These are phyloP conservation scores for Aschersonia sp. DNA, from an alignment of 2,329 filamentous ascomycete species.

Conservation along the genomic window DNA sequence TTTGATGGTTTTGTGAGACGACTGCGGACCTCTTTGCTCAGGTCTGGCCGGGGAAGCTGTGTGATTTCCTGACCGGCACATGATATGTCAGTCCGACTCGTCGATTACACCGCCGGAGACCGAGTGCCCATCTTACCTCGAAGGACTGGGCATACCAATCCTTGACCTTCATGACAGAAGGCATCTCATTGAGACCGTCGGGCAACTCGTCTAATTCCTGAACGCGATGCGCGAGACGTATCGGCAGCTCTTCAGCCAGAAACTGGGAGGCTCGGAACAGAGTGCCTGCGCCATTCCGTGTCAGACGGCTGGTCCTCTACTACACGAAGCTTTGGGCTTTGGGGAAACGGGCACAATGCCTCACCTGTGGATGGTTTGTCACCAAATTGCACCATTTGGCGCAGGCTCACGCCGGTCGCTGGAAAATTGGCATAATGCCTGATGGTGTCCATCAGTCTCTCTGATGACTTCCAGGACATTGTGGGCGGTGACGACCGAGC, in stretches of 20 bases:
- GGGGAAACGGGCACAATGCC: slow-evolving; percentile 12
- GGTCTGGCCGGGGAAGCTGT: slow-evolving; percentile 60
- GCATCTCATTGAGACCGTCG: slow-evolving; percentile 95
- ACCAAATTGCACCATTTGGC: slow-evolving; percentile 99
- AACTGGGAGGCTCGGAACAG: slow-evolving; percentile 97
- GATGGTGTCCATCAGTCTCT: slow-evolving; percentile 92
- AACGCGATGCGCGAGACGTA: slow-evolving; percentile 88
- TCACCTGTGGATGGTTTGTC: slow-evolving; percentile 80
- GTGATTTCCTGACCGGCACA: slow-evolving; percentile 66
- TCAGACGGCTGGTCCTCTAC: neutral
- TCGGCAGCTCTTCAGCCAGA: slow-evolving; percentile 93
- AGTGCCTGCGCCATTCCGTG: slow-evolving; percentile 45
- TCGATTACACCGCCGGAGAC: neutral
- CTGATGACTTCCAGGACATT: slow-evolving; percentile 91
- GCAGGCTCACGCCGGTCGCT: slow-evolving; percentile 85
- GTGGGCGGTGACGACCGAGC: slow-evolving; percentile 7
- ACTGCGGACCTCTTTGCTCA: slow-evolving; percentile 62
- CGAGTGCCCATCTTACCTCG: slow-evolving; percentile 49
- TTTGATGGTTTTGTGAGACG: slow-evolving; percentile 58
- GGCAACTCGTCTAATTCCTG: slow-evolving; percentile 85
- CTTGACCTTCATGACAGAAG: slow-evolving; percentile 84
- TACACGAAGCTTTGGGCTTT: neutral
- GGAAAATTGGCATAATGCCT: slow-evolving; percentile 94
- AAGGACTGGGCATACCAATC: slow-evolving; percentile 99
- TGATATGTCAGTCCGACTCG: neutral